Conservation (phyloP, 768 basidiomycete genomes). For the Mrakia hoshinonis region DNA sequence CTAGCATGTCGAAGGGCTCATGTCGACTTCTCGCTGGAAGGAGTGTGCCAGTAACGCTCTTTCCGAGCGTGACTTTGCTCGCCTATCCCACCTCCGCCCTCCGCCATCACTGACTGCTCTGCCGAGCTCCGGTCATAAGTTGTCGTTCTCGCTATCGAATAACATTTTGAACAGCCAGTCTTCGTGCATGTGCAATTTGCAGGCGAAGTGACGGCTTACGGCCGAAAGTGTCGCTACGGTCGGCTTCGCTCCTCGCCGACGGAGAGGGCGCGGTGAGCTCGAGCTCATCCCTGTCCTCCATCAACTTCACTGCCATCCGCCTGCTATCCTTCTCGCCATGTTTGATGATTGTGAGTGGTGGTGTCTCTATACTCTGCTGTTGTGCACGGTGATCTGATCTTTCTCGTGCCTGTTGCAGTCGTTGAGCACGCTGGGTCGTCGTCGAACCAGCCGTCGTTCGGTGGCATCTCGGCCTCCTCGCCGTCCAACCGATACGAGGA, state of each 20-base stretch:
- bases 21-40: too few relatives aligned
- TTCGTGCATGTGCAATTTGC: too few relatives aligned
- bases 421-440: constrained; percentile 72
- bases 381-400: not conserved
- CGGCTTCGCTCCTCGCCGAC: not conserved
- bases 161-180: too few relatives aligned
- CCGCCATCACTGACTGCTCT: too few relatives aligned
- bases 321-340: constrained; percentile 32
- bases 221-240: too few relatives aligned
- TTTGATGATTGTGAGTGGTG: constrained; percentile 45
- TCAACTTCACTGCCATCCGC: not conserved
- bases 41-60: too few relatives aligned
- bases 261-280: not conserved
- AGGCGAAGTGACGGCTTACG: too few relatives aligned
- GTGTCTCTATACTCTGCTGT: not conserved
- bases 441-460: constrained; percentile 35
- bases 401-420: constrained; percentile 47
- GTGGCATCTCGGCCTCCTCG: constrained; percentile 32
- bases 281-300: not conserved
- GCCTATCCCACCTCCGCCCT: too few relatives aligned
- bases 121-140: too few relatives aligned
- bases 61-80: too few relatives aligned
- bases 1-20: too few relatives aligned
- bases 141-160: too few relatives aligned
- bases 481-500: constrained; percentile 47